Evolutionary conservation across 495 filamentous ascomycete genomes (phyloP), one percentile per base, ranked within the genome.

Genomic region (Xylaria cubensis): DNA sequence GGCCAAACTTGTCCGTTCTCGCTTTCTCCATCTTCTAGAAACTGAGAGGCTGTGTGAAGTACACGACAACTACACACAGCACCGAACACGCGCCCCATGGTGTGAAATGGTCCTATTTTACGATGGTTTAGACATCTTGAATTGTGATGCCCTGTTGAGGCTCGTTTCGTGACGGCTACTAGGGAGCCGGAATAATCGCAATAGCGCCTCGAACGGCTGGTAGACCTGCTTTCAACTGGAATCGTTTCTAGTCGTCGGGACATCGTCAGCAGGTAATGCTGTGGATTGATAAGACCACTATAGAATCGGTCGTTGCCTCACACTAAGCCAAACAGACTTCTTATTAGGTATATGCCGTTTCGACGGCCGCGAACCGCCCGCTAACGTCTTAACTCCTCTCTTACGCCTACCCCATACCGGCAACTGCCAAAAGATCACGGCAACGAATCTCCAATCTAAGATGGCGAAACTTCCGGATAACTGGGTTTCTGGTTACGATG

Each of bases 401-500:
- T 56, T 15, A 62, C 56, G 15, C 5, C 24, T 10, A 8, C 69
- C 36, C 12, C 9, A 29, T n/a, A 55, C 65, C 36, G 56, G 12
- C 36, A 26, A 7, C 13, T 34, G 5, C 26, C 19, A n/a, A 13
- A 56, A 34, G 41, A 21, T 21, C 42, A 44, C 26, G 4, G 84
- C 84, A 81, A 65, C 81, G 24, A 70, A 66, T 63, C 80, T 24
- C 50, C 10, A 8, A 17, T 13, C 34, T 41, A 53, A 53, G 1
- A 59, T 59, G 55, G 5, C 55, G 55, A n/a, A n/a, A 29, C 58
- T 87, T 41, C 84, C 84, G 0, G 80, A 82, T 24, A 81, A 82
- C 67, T 87, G 85, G 85, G 82, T 85, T 64, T 80, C 76, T 69
- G 85, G 85, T 64, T 85, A 87, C 70, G 85, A 87, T 58, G 83